Evolutionary conservation across 768 basidiomycete species (phyloP).

Genomic region (Rhodotorula graminis): DNA sequence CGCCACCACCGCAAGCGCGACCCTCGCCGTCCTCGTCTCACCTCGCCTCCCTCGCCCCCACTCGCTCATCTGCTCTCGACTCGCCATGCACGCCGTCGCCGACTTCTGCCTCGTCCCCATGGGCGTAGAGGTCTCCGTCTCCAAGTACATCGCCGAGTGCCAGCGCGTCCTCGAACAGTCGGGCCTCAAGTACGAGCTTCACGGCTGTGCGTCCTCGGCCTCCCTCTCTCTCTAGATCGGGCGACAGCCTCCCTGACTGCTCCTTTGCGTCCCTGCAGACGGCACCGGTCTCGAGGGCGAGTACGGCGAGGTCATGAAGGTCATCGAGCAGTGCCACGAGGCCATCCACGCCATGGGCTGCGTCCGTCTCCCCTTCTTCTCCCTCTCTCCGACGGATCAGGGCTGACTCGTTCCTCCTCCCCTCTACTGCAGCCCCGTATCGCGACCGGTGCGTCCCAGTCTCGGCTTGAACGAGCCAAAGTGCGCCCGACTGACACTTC

Average conservation of each 20-base stretch:
- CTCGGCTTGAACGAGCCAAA: too few relatives aligned
- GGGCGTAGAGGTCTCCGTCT: slow-evolving; percentile 66
- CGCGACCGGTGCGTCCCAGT: slow-evolving; percentile 48
- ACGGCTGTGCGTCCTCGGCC: slow-evolving; percentile 1
- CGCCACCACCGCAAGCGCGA: too few relatives aligned
- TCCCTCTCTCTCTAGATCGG: too few relatives aligned
- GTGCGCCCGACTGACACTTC: too few relatives aligned
- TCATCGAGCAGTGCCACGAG: slow-evolving; percentile 84
- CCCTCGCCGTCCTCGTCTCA: not conserved
- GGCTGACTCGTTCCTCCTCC: slow-evolving; percentile 41
- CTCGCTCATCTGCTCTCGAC: too few relatives aligned
- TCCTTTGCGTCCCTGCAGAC: slow-evolving; percentile 52
- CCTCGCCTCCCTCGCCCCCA: not conserved
- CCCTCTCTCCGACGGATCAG: not conserved
- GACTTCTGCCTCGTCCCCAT: slow-evolving; percentile 88
- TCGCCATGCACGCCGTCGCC: slow-evolving; percentile 1
- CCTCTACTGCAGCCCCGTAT: slow-evolving; percentile 53
- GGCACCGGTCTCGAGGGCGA: slow-evolving; percentile 90
- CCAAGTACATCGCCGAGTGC: slow-evolving; percentile 55
- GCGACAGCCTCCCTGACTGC: not conserved
- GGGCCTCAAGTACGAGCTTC: slow-evolving; percentile 63
- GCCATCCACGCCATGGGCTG: slow-evolving; percentile 62
- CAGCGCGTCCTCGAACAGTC: slow-evolving; percentile 75
- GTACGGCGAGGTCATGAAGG: slow-evolving; percentile 75
- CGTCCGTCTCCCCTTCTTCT: not conserved